phyloP scores from a whole-genome alignment of 225 moss, liverwort and hornwort species.

The Antitrichia curtipendula region DNA sequence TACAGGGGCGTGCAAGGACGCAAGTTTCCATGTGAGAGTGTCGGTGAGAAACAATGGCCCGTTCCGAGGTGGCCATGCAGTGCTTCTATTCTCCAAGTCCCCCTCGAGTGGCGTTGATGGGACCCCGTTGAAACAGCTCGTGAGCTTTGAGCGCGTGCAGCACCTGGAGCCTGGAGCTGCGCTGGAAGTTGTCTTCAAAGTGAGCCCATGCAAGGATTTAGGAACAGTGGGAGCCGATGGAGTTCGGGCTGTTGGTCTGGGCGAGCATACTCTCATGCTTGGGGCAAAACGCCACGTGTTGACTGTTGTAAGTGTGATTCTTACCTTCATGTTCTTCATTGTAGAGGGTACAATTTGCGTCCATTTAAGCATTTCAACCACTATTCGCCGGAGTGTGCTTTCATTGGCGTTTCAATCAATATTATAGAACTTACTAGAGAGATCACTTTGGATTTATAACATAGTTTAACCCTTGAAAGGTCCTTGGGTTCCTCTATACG shows the following conservation, averaged over 20 bases:
- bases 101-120: slow-evolving; percentile 25
- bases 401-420: neutral
- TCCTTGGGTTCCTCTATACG: too few relatives aligned
- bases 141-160: slow-evolving; percentile 34
- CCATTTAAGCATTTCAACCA: neutral
- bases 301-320: slow-evolving; percentile 7
- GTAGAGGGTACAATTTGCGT: neutral
- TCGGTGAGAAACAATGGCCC: slow-evolving; percentile 25
- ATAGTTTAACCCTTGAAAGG: too few relatives aligned
- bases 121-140: slow-evolving; percentile 31
- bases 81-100: slow-evolving; percentile 37
- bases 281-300: neutral
- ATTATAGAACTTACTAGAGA: neutral
- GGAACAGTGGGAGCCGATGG: slow-evolving; percentile 11
- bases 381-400: neutral
- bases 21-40: slow-evolving; percentile 15
- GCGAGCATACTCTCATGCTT: slow-evolving; percentile 15
- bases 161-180: neutral
- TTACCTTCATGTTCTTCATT: neutral
- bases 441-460: neutral
- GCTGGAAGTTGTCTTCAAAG: neutral
- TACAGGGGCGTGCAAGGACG: slow-evolving; percentile 1
- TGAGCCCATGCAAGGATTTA: slow-evolving; percentile 21
- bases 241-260: neutral
- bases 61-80: slow-evolving; percentile 15